A percentile compares a stretch with the other conserved stretches of the same genome.
Conservation (phyloP, 1,139 yeast species). For the Protomyces lactucae-debilis region DNA sequence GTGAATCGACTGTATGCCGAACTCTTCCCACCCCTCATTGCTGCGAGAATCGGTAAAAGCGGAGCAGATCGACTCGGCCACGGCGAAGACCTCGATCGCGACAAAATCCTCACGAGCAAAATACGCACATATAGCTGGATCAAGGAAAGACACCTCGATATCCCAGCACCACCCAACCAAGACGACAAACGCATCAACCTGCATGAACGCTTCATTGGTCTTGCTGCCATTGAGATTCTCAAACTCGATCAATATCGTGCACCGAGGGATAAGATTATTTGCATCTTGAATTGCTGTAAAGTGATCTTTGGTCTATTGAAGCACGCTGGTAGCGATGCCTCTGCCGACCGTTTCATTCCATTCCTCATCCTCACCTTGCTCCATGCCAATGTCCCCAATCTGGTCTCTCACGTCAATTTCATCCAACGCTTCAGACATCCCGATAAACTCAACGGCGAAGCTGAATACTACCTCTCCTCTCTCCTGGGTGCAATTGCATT, state of each 20-base stretch:
- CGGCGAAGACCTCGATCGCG: constrained; percentile 59
- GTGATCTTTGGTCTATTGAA: constrained; percentile 82
- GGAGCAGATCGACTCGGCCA: constrained; percentile 41
- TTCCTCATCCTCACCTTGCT: constrained; percentile 72
- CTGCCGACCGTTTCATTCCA: constrained; percentile 92
- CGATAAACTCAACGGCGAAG: constrained; percentile 77
- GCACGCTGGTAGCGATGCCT: constrained; percentile 62
- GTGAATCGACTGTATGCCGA: constrained; percentile 78
- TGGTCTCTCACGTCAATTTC: constrained; percentile 74
- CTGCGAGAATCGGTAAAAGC: constrained; percentile 41
- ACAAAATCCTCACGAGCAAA: constrained; percentile 53
- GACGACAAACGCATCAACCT: not conserved
- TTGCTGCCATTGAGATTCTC: constrained; percentile 60
- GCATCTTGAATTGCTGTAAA: constrained; percentile 85
- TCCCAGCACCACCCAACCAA: constrained; percentile 35
- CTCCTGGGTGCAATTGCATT: constrained; percentile 70
- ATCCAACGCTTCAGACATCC: constrained; percentile 58
- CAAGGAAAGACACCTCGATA: constrained; percentile 72
- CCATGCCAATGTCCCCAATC: constrained; percentile 56
- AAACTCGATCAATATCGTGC: constrained; percentile 82
- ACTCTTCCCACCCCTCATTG: constrained; percentile 75
- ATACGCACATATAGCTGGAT: constrained; percentile 69
- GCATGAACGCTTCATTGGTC: constrained; percentile 54
- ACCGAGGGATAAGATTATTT: constrained; percentile 90
- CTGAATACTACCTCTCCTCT: constrained; percentile 82